Percentiles rank a stretch among this genome's conserved stretches.
Conservation (phyloP, 768 basidiomycete species). For the Lyophyllum decastes region DNA sequence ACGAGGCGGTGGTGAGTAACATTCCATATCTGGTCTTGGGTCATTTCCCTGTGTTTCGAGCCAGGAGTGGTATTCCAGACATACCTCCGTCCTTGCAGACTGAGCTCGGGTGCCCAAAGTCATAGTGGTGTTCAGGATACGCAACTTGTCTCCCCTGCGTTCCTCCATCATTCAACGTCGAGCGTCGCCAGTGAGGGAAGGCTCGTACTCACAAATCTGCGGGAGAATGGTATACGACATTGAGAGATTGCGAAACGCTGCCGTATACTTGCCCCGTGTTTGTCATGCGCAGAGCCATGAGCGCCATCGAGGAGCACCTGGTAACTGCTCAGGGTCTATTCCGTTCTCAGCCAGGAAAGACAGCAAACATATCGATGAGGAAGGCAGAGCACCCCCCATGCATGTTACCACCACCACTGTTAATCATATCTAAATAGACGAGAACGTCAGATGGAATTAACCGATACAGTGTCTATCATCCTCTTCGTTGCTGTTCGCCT, state of each 20-base stretch:
- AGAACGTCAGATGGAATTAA: not conserved
- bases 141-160: constrained; percentile 48
- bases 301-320: constrained; percentile 54
- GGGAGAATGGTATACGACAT: constrained; percentile 59
- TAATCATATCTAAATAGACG: constrained; percentile 52
- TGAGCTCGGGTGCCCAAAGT: constrained; percentile 46
- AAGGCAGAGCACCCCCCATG: constrained; percentile 62
- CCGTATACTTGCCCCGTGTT: constrained; percentile 21
- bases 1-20: constrained; percentile 50
- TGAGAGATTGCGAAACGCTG: constrained; percentile 53
- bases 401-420: constrained; percentile 40
- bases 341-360: not conserved
- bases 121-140: constrained; percentile 54
- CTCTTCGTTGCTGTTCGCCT: no score
- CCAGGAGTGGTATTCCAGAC: not conserved
- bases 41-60: not conserved
- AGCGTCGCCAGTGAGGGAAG: not conserved
- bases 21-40: constrained; percentile 54
- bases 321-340: not conserved
- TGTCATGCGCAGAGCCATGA: constrained; percentile 34
- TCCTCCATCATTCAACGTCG: not conserved
- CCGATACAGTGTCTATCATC: no score
- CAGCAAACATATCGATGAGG: constrained; percentile 53
- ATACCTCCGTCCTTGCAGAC: constrained; percentile 53
- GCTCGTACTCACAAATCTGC: constrained; percentile 40